These are phyloP conservation scores for Myxozyma melibiosi DNA, from an alignment of 805 yeast genomes.

Conservation along the genomic window DNA sequence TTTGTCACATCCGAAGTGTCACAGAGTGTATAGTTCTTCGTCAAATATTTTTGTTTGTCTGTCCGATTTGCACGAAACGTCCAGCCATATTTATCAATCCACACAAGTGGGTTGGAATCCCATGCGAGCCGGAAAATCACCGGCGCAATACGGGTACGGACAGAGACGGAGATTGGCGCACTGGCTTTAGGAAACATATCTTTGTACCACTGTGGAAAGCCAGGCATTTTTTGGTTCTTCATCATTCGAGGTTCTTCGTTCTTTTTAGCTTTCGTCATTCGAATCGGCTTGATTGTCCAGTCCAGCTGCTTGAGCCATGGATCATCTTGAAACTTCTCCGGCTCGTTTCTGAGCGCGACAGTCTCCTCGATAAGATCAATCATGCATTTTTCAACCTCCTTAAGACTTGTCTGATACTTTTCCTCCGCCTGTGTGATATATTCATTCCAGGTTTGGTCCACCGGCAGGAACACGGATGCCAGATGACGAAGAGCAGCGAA, in stretches of 20 bases:
- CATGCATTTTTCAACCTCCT: slow-evolving; percentile 60
- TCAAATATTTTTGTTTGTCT: slow-evolving; percentile 40
- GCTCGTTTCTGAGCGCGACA: slow-evolving; percentile 47
- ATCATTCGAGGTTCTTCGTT: slow-evolving; percentile 47
- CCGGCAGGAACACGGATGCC: slow-evolving; percentile 76
- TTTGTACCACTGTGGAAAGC: slow-evolving; percentile 93
- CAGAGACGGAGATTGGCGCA: slow-evolving; percentile 59
- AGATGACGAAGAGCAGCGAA: slow-evolving; percentile 81
- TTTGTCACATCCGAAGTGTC: slow-evolving; percentile 31
- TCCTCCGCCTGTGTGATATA: slow-evolving; percentile 72
- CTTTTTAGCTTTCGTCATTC: slow-evolving; percentile 66
- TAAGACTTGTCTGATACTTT: slow-evolving; percentile 60
- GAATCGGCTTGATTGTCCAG: slow-evolving; percentile 64
- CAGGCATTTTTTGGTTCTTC: slow-evolving; percentile 79
- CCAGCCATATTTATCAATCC: slow-evolving; percentile 87
- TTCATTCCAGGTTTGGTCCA: slow-evolving; percentile 69
- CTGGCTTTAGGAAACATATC: slow-evolving; percentile 49
- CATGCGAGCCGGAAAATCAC: slow-evolving; percentile 74
- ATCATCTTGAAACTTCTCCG: slow-evolving; percentile 53
- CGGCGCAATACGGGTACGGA: slow-evolving; percentile 76
- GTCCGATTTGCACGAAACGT: slow-evolving; percentile 63
- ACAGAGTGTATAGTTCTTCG: slow-evolving; percentile 45
- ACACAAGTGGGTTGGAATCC: slow-evolving; percentile 80
- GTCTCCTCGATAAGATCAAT: slow-evolving; percentile 62
- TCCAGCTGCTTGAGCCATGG: slow-evolving; percentile 92